phyloP scores from a whole-genome alignment of 306 rosid genomes.

The Acacia confusa region DNA sequence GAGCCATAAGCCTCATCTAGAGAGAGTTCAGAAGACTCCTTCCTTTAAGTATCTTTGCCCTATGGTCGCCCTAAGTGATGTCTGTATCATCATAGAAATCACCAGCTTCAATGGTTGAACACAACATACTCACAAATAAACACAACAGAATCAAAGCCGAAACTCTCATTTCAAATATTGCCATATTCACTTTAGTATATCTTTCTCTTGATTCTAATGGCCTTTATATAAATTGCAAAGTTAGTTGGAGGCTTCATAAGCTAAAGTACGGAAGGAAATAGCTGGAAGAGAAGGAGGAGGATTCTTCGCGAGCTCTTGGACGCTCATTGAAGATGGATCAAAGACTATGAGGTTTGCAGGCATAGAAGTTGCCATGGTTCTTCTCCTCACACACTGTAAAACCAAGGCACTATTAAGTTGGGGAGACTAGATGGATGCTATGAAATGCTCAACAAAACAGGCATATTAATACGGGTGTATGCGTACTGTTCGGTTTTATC shows the following conservation, averaged over 20 bases:
- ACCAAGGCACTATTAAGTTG: too few species aligned
- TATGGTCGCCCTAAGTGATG: constrained; percentile 36
- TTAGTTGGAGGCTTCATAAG: constrained; percentile 2
- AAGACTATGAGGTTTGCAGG: too few species aligned
- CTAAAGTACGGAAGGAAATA: not conserved
- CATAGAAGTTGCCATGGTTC: too few species aligned
- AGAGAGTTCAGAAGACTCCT: constrained; percentile 31
- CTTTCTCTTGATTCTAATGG: not conserved
- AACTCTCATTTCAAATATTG: not conserved
- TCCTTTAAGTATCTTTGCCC: constrained; percentile 24
- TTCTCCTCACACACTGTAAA: too few species aligned
- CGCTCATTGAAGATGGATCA: too few species aligned
- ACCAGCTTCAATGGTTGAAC: not conserved
- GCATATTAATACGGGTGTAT: too few species aligned
- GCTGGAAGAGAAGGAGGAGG: too few species aligned
- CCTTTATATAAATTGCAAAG: not conserved
- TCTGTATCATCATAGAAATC: constrained; percentile 12
- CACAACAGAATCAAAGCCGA: constrained; percentile 17
- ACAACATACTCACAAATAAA: not conserved
- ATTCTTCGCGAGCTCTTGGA: too few species aligned
- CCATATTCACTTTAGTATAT: constrained; percentile 12
- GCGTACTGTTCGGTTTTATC: too few species aligned
- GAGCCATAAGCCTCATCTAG: constrained; percentile 48
- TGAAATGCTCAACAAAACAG: too few species aligned
- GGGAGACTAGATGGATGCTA: too few species aligned